phyloP scores from a whole-genome alignment of 805 yeast genomes.

The Metschnikowia sp. region DNA sequence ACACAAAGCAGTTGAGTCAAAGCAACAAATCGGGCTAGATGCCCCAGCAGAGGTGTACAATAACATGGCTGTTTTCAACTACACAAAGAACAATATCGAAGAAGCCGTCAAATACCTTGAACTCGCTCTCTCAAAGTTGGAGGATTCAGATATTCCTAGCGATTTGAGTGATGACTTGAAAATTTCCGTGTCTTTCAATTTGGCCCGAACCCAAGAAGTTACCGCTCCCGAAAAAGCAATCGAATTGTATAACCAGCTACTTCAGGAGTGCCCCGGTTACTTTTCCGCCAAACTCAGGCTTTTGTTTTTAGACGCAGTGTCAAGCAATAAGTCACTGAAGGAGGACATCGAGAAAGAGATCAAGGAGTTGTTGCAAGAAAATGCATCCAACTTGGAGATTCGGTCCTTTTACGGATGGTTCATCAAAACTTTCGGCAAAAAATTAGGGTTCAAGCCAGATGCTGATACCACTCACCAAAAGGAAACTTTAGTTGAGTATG shows the following conservation, averaged over 20 bases:
- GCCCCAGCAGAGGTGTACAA: conserved; percentile 63
- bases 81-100: conserved; percentile 56
- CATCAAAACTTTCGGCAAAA: conserved; percentile 56
- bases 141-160: conserved; percentile 37
- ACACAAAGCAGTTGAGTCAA: conserved; percentile 55
- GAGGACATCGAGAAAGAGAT: conserved; percentile 53
- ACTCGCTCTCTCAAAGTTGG: conserved; percentile 41
- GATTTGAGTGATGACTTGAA: conserved; percentile 29
- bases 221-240: conserved; percentile 33
- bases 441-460: conserved; percentile 45
- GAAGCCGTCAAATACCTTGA: conserved; percentile 57
- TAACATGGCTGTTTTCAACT: conserved; percentile 82
- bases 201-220: conserved; percentile 72
- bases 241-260: conserved; percentile 51
- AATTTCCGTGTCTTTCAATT: conserved; percentile 51
- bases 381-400: conserved; percentile 68
- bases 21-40: conserved; percentile 40
- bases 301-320: conserved; percentile 56
- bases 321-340: conserved; percentile 33
- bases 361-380: conserved; percentile 48
- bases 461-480: conserved; percentile 78
- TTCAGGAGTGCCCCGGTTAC: conserved; percentile 63
- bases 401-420: conserved; percentile 94
- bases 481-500: conserved; percentile 74
- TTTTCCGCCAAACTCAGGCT: conserved; percentile 72